Base-by-base conservation (phyloP, 805 yeast genomes). In the Ogataea nonfermentans region DNA sequence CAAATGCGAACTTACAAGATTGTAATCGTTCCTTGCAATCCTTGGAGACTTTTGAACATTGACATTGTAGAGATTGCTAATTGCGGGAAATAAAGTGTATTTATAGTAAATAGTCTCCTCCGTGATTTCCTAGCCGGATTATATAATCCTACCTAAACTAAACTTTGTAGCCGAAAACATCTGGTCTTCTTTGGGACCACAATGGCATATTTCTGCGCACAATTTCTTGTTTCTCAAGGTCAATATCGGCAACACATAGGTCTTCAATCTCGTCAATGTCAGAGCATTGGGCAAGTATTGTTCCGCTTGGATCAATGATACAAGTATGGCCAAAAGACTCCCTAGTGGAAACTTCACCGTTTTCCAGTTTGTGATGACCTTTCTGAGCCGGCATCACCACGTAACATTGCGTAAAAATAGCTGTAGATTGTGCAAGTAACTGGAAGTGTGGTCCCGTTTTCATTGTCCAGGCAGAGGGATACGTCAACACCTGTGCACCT, bases 361-460 rank as follows among this genome's bases (percentile, higher is more conserved):
- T 68, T 24, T 58, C 55, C 0, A 77, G 70, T 42, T 80, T 78
- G 57, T 89, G 96, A 28, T 64, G 62, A 2, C 97, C 97, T 40
- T 79, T 77, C 56, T 88, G 96, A 0, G 93, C 95, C 2, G 97
- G 90, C 84, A 89, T 76, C 4, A 91, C 67, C 5, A 90, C 95
- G 59, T 74, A 93, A 44, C 84, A 70, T 62, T 93, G 98, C 1
- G 91, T 75, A 56, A 90, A 96, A 9, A 91, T 74, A 4, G 98
- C 98, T 33, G 97, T 68, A 0, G 95, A 83, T 19, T 78, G 70
- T 2, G 87, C 96, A 36, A 91, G 67, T 1, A 76, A 60, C 37
- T 79, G 79, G 95, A 97, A 91, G 56, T 91, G 99, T 1, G 91
- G 87, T 1, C 99, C 99, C 0, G 98, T 91, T 47, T 81, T 79